Evolutionary conservation across 2,329 filamentous ascomycete genomes (phyloP), one percentile per base, ranked within the genome.

Genomic region (Cladosporium sp.): DNA sequence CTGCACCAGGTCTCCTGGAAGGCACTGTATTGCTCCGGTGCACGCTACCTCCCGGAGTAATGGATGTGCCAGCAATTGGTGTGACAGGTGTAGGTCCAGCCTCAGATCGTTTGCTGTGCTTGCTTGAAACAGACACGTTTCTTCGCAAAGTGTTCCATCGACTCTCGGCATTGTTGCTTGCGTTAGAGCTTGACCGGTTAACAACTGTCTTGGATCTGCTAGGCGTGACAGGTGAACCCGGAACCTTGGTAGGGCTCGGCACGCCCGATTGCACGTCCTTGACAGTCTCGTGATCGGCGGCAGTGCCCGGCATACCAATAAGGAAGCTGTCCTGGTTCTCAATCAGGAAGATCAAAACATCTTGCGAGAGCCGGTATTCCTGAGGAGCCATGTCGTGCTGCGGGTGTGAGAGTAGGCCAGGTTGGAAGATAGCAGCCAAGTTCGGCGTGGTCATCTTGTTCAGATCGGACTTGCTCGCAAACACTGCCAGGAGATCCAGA

Each of bases 271-370:
- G 89, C 44, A 89, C 83, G 67, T 88, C 86, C 72, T 86, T 85
- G 59, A 88, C 83, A 8, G 87, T 88, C 67, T 87, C 89, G 75
- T 96, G 92, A 75, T 97, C 93, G n/a, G 93, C 91, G n/a, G 88
- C 93, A n/a, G 93, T 97, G 53, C 95, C 95, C 75, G 93, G 92
- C 95, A 99, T 99, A 64, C 95, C 95, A 69, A 99, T 96, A 70
- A 99, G 82, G 83, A 99, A 99, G 78, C 97, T 92, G 74, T 99
- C 95, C 77, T 99, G 95, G 73, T 99, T 97, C 76, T 98, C 93
- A 70, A 99, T 99, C 71, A 99, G 81, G 78, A 99, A 99, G 60
- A 99, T 97, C 69, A 99, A 85, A 23, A 99, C 94, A 73, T 95
- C 94, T 83, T 99, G 95, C 76, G 96, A 98, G 6, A 99, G 83